These are phyloP conservation scores for Parascedosporium putredinis DNA, from an alignment of 2,329 filamentous ascomycete genomes.

Conservation along the genomic window DNA sequence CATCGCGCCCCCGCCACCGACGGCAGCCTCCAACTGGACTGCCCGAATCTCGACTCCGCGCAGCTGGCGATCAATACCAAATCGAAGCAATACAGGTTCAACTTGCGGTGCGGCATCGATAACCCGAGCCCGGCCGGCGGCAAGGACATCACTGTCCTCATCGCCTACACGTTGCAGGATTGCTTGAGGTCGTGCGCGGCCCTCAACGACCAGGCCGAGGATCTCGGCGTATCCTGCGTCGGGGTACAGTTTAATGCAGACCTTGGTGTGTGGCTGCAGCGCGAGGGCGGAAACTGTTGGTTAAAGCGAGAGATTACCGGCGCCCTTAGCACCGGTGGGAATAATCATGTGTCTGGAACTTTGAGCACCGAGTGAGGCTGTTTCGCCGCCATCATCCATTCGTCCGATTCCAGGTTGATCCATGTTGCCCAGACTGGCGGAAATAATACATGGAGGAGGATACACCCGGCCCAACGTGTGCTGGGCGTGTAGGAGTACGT, in stretches of 20 bases:
- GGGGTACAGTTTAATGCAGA: constrained; percentile 5
- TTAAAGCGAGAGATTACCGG: background rate
- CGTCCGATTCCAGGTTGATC: no score
- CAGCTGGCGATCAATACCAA: background rate
- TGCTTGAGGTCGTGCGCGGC: constrained; percentile 5
- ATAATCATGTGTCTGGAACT: no score
- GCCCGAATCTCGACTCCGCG: constrained; percentile 3
- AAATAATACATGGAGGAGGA: no score
- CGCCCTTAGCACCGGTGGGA: no score
- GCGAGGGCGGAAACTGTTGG: background rate
- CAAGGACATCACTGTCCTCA: background rate
- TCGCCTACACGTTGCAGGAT: constrained; percentile 5
- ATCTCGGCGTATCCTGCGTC: background rate
- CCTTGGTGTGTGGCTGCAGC: background rate
- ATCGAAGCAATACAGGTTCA: background rate
- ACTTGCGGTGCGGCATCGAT: background rate
- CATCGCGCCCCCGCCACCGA: background rate
- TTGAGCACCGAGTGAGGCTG: no score
- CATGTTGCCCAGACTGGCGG: no score
- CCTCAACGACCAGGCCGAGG: background rate
- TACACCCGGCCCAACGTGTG: no score
- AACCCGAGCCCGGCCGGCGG: background rate
- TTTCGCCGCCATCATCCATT: no score
- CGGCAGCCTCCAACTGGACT: constrained; percentile 6
- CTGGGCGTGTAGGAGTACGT: no score